Evolutionary conservation across 192 early-diverging fungal species (phyloP), one percentile per base, ranked within the genome.

Genomic region (Glomus cerebriforme): DNA sequence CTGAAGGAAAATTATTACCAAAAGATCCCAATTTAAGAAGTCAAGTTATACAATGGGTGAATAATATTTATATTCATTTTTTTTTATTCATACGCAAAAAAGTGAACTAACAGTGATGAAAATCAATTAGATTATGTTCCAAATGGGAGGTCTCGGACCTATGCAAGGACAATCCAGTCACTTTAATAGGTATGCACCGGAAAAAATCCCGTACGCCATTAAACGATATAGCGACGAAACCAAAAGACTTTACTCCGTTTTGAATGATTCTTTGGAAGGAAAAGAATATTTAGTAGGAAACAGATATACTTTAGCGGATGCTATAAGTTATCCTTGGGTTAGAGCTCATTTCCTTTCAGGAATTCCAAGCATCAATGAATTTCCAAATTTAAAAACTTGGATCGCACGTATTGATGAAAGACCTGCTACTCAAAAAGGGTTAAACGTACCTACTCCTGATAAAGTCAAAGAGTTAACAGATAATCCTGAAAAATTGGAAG

Each of bases 101-200:
- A 43, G 19, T 24, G 6, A 43, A 43, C 1, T 24, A 72, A 19
- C n/a, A n/a, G n/a, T n/a, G n/a, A n/a, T n/a, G n/a, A 26, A 45
- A 72, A 26, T 34, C 2, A 45, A 22, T 45, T 7, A 72, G 69
- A n/a, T 89, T 29, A 86, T 87, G 83, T 89, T 84, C 77, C 88
- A 90, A 69, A 82, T 75, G 79, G 73, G 79, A 49, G 82, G 81
- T 71, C 32, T 83, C 7, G 85, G 82, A n/a, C 86, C 79, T 10
- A 88, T 88, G 82, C 85, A 88, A 64, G 83, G 87, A 29, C 88
- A 89, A 78, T 82, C 83, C 24, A 83, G 82, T 65, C 88, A 91
- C 81, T 91, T 91, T 60, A 54, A 60, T 69, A 29, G 64, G 22
- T 84, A 49, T 45, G 86, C 90, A 8, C 82, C 86, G 29, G 90